Base-by-base conservation (phyloP, 2,329 filamentous ascomycete genomes). In the Davidsoniella virescens region DNA sequence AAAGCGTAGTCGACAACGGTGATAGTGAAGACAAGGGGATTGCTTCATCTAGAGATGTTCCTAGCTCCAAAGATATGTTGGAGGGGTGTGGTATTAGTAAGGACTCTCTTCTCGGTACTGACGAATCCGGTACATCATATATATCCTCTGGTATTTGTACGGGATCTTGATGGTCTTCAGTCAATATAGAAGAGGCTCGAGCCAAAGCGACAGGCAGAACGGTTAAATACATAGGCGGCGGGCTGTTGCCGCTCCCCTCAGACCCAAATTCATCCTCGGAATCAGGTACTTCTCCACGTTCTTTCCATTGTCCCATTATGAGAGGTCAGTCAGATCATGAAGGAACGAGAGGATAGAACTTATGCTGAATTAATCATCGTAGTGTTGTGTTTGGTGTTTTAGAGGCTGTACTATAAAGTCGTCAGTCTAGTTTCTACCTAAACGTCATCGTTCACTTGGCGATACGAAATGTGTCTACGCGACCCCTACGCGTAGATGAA, bases 281-380 rank as follows among this genome's bases (percentile, higher is more conserved):
- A 59, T 72, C 70, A 52, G 70, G 70, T 56, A 72, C 64, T 58
- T 70, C 68, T 57, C 70, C 70, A 60, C 68, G 59, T 57, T 69
- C 67, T 64, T 66, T 71, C 70, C 70, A 72, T 55, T 65, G 66
- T 51, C 60, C 62, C 70, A 72, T 33, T 9, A 12, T 33, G 29
- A 33, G 29, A 12, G 29, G 29, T 33, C 29, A 12, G 29, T 1
- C 29, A 33, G 29, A 43, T 14, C 41, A 43, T 23, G 25, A 43
- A 25, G 41, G 18, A 43, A 43, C 18, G 10, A 20, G 18, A 43
- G n/a, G 9, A 25, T 23, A 43, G 9, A n/a, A n/a, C n/a, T 43
- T 23, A 20, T 14, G 14, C 41, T 23, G 8, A 25, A 43, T 25
- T 17, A n/a, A 20, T 14, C 9, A 25, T 23, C 18, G 14, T 17